phyloP scores from a whole-genome alignment of 2,329 filamentous ascomycete species.

The Chlorencoelia australis region DNA sequence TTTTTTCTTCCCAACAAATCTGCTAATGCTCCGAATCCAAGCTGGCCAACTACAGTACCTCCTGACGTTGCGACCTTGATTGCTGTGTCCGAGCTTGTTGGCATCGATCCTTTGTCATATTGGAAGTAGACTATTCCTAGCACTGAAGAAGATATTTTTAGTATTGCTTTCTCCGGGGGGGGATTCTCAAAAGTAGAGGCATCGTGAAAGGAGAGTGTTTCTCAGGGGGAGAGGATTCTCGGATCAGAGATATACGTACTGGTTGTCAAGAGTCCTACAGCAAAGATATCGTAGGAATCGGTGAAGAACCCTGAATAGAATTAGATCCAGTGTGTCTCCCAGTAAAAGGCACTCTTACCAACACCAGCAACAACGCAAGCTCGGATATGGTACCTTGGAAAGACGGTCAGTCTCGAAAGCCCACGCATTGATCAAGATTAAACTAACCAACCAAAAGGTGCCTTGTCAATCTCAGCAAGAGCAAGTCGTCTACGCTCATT shows the following conservation, averaged over 20 bases:
- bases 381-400: conserved; percentile 65
- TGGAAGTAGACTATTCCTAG: conserved; percentile 17
- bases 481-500: conserved; percentile 72
- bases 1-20: conserved; percentile 67
- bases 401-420: no score
- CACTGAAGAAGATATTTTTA: no score
- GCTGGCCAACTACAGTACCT: conserved; percentile 72
- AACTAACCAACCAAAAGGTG: conserved; percentile 75
- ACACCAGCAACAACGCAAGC: conserved; percentile 69
- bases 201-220: no score
- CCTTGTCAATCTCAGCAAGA: conserved; percentile 72
- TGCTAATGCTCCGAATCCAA: conserved; percentile 67
- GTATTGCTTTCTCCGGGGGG: no score
- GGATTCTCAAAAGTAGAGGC: no score
- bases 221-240: no score
- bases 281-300: conserved; percentile 56
- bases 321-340: neutral
- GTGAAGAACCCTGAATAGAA: conserved; percentile 54
- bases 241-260: no score
- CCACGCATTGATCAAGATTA: no score
- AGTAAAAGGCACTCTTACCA: conserved; percentile 4
- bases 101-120: conserved; percentile 42
- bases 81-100: conserved; percentile 59
- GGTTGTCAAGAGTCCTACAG: conserved; percentile 56
- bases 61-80: conserved; percentile 78